A percentile compares a stretch with the other conserved stretches of the same genome.
Conservation (phyloP, 2,329 filamentous ascomycete genomes). For the Ophioceras dolichostomum region DNA sequence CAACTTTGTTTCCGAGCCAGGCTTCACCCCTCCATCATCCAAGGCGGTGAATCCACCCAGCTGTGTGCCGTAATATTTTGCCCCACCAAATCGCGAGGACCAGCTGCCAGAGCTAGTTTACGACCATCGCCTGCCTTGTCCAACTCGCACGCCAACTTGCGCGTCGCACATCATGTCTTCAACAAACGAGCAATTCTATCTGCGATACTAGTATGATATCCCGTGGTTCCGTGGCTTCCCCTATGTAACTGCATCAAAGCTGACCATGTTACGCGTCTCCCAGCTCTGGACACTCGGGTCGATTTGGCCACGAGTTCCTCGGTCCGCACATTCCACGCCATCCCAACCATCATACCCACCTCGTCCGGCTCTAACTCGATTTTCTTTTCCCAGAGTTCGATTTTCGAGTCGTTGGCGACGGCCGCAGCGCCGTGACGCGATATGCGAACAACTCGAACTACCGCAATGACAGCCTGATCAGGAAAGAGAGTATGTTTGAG, state of each 20-base stretch:
- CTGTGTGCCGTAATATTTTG: neutral
- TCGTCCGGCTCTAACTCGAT: constrained; percentile 9
- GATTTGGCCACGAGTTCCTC: constrained; percentile 95
- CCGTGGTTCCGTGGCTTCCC: too few species aligned
- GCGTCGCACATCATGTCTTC: constrained; percentile 54
- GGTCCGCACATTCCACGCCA: constrained; percentile 54
- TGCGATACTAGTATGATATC: constrained; percentile 96
- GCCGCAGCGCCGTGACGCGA: constrained; percentile 81
- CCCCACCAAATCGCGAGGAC: too few species aligned
- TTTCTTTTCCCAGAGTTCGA: constrained; percentile 73
- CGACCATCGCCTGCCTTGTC: too few species aligned
- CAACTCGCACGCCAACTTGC: too few species aligned
- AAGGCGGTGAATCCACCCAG: neutral
- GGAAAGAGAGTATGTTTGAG: constrained; percentile 80
- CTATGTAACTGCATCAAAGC: too few species aligned
- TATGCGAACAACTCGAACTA: constrained; percentile 99
- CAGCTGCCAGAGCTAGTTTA: too few species aligned
- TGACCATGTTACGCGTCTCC: constrained; percentile 2
- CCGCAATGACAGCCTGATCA: constrained; percentile 93
- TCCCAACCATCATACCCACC: too few species aligned
- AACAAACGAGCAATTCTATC: constrained; percentile 75
- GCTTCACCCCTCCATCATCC: neutral
- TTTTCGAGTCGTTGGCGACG: constrained; percentile 84
- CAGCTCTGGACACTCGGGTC: constrained; percentile 93
- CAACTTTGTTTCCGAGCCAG: neutral